Evolutionary conservation across 441 rosid species (phyloP), one percentile per base, ranked within the genome.

Genomic region (Adansonia madagascariensis): DNA sequence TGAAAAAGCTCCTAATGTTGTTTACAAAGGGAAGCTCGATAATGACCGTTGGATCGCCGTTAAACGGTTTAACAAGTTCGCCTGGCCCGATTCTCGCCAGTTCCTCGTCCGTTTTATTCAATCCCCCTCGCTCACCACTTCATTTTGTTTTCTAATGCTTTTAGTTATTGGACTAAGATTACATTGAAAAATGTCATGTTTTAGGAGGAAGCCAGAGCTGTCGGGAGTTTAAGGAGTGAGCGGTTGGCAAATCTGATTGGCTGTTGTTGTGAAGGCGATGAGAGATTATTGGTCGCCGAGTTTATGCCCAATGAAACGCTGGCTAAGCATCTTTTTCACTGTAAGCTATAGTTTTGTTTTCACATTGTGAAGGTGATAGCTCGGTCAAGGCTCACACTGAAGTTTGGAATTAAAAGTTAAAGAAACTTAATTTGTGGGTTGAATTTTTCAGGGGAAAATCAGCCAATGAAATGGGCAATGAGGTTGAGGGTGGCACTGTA

Each of bases 241-340:
- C 65, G 90, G 56, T 75, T 91, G 77, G 89, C 90, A 52, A 91
- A 88, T 86, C 81, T 91, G 78, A 85, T 89, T 15, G 93, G 93
- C 10, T 89, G 95, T 73, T 91, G 95, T 80, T 83, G 71, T n/a
- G 91, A 89, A 84, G 90, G 88, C 7, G 91, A 91, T 3, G 92
- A 91, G 87, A 86, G 93, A 70, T 59, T 91, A 82, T 87, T 91
- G 27, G 91, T 91, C 18, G 85, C 94, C 0, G 94, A 91, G 89
- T 91, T 89, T 75, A 88, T 88, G 94, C 90, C 94, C 49, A 81
- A 89, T 12, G 91, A 91, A 63, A 91, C 93, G 3, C 87, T 91
- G 50, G 93, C 95, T 3, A 91, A 88, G 81, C 95, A 91, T 84
- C 91, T 91, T 49, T 91, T 91, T 56, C 95, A 91, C 80, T 91